phyloP scores from a whole-genome alignment of 1,284 basidiomycete species.

The Ceratobasidium theobromae region DNA sequence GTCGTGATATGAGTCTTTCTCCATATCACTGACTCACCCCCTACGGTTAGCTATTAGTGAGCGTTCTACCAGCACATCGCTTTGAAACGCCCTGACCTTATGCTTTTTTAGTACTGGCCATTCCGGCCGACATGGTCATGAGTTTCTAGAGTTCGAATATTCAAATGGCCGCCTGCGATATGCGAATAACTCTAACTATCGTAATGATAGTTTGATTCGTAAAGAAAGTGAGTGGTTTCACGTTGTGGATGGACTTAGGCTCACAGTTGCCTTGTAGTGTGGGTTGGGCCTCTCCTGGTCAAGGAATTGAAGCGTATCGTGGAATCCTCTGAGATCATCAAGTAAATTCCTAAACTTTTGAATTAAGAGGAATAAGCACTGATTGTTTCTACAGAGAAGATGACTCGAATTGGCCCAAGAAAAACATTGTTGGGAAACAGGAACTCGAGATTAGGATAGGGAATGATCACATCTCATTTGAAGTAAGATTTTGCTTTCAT shows the following conservation, averaged over 20 bases:
- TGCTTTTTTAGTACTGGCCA: conserved; percentile 78
- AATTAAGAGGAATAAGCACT: background rate
- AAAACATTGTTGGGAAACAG: conserved; percentile 97
- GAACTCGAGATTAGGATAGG: conserved; percentile 94
- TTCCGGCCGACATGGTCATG: conserved; percentile 94
- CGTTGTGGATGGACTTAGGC: background rate
- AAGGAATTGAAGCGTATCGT: conserved; percentile 94
- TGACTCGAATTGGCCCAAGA: conserved; percentile 97
- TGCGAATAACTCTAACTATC: conserved; percentile 99
- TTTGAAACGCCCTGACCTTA: background rate
- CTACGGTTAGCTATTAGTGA: conserved; percentile 76
- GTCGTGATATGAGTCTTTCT: background rate
- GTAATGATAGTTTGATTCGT: conserved; percentile 94
- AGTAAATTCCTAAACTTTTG: conserved; percentile 55
- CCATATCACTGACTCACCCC: conserved; percentile 25
- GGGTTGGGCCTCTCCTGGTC: conserved; percentile 86
- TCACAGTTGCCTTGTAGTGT: conserved; percentile 64
- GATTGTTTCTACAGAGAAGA: conserved; percentile 72
- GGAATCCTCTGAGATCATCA: conserved; percentile 92
- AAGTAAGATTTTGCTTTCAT: conserved; percentile 58
- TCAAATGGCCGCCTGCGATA: conserved; percentile 94
- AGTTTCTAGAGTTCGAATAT: conserved; percentile 99
- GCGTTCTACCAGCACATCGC: conserved; percentile 41
- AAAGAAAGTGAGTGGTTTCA: conserved; percentile 84
- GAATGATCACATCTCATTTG: conserved; percentile 96